These are phyloP conservation scores for Crucibulum laeve DNA, from an alignment of 768 basidiomycete species.

Conservation along the genomic window DNA sequence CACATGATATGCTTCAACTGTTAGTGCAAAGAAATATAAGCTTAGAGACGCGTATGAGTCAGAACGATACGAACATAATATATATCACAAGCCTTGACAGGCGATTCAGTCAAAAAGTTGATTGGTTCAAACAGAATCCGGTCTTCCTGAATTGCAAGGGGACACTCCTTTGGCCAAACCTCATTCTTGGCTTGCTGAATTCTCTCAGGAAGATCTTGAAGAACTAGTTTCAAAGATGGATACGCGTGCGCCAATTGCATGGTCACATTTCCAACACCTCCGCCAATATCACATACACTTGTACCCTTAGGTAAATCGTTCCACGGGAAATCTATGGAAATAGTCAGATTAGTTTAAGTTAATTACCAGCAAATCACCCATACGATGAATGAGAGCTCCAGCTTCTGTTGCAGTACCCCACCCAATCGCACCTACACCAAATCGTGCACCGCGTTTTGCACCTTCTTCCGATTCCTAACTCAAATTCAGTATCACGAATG, in stretches of 20 bases:
- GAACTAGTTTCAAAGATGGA: slow-evolving; percentile 25
- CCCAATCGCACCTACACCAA: too few relatives aligned
- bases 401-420: too few relatives aligned
- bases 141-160: slow-evolving; percentile 26
- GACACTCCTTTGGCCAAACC: slow-evolving; percentile 30
- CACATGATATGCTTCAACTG: slow-evolving; percentile 27
- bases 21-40: neutral
- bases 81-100: slow-evolving; percentile 30
- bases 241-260: slow-evolving; percentile 25
- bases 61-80: slow-evolving; percentile 33
- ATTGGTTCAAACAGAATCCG: slow-evolving; percentile 32
- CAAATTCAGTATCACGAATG: neutral
- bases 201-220: slow-evolving; percentile 31
- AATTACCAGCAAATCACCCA: too few relatives aligned
- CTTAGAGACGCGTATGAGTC: neutral
- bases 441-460: neutral
- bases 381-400: too few relatives aligned
- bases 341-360: too few relatives aligned
- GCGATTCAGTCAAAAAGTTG: slow-evolving; percentile 35
- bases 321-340: too few relatives aligned
- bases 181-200: slow-evolving; percentile 25
- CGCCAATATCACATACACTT: too few relatives aligned
- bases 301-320: too few relatives aligned
- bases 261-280: too few relatives aligned
- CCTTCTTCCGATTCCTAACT: neutral